These are phyloP conservation scores for Ceratopteris richardii DNA, from an alignment of 75 land plant genomes.

Conservation along the genomic window DNA sequence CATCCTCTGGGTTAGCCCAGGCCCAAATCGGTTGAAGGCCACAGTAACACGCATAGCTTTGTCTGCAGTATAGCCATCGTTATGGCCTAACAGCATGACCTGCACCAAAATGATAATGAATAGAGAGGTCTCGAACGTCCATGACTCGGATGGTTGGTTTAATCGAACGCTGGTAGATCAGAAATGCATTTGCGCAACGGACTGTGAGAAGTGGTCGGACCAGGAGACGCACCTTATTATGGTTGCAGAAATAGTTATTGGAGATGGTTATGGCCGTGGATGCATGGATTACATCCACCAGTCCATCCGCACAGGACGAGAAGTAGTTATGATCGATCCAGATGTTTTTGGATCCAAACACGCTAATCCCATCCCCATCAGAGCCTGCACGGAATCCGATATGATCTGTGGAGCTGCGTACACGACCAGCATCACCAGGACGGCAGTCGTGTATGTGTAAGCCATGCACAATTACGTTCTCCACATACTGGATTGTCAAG, in stretches of 20 bases:
- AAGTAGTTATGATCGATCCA: conserved; percentile 40
- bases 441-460: conserved; percentile 43
- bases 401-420: conserved; percentile 28
- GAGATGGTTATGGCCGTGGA: conserved; percentile 26
- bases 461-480: conserved; percentile 58
- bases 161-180: no score
- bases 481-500: conserved; percentile 30
- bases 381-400: conserved; percentile 15
- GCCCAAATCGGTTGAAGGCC: conserved; percentile 67
- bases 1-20: conserved; percentile 52
- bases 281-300: conserved; percentile 24
- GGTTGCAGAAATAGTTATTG: conserved; percentile 22
- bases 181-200: no score
- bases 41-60: conserved; percentile 61
- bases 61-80: conserved; percentile 37
- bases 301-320: conserved; percentile 17
- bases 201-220: no score
- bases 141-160: no score
- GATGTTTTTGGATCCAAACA: conserved; percentile 30
- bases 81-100: conserved; percentile 60
- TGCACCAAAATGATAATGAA: background rate
- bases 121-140: no score
- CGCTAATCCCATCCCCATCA: conserved; percentile 43
- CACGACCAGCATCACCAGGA: conserved; percentile 18
- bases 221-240: conserved; percentile 40